Percentiles rank a stretch among this genome's conserved stretches.
Evolutionary conservation across 495 filamentous ascomycete genomes (phyloP).

Genomic region (Lasiosphaeris hirsuta): DNA sequence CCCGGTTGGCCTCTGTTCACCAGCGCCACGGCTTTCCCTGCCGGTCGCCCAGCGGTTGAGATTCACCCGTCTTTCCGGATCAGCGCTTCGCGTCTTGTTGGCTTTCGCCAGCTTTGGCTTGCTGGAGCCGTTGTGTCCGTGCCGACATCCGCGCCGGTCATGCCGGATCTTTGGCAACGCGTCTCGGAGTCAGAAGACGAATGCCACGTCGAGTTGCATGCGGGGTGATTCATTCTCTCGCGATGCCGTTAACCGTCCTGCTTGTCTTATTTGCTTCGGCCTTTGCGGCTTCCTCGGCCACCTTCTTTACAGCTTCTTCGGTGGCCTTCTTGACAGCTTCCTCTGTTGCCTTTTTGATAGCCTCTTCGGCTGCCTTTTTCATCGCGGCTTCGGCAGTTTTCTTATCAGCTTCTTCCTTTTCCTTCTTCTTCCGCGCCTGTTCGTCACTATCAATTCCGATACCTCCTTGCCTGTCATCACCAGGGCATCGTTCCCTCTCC

Average conservation of each 20-base stretch:
- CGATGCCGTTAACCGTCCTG: too few relatives aligned
- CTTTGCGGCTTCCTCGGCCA: constrained; percentile 3
- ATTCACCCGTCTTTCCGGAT: too few relatives aligned
- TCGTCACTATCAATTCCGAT: too few relatives aligned
- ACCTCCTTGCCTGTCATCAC: constrained; percentile 13
- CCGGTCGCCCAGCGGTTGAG: too few relatives aligned
- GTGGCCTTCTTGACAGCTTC: background rate
- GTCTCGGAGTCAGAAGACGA: too few relatives aligned
- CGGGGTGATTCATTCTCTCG: too few relatives aligned
- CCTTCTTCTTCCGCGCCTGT: too few relatives aligned
- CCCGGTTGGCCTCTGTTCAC: too few relatives aligned
- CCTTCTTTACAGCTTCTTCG: background rate
- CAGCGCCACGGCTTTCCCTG: too few relatives aligned
- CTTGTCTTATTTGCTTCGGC: background rate
- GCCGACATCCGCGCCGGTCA: background rate
- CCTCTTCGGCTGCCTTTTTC: constrained; percentile 1
- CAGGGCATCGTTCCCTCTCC: constrained; percentile 41
- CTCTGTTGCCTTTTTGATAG: constrained; percentile 1
- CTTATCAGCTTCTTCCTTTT: too few relatives aligned
- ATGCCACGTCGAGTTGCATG: too few relatives aligned
- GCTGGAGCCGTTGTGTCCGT: background rate
- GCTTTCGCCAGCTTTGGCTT: background rate
- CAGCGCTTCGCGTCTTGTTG: background rate
- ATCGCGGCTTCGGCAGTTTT: background rate
- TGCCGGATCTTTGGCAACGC: background rate